Base-by-base conservation (phyloP, 2,329 filamentous ascomycete genomes). In the Aspergillus tamarii region DNA sequence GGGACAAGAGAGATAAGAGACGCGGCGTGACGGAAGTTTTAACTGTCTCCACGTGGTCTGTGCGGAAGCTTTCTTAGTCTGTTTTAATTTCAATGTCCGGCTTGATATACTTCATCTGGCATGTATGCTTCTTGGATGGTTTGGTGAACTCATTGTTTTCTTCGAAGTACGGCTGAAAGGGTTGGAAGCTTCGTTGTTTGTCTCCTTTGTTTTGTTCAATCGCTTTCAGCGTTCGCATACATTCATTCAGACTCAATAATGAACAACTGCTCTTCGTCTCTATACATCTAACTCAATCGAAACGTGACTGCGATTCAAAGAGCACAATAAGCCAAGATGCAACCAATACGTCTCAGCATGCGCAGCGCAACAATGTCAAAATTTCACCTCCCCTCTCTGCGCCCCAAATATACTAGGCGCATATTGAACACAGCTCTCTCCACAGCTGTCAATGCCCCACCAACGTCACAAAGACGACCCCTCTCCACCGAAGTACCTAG, bases 51-150 rank as follows among this genome's bases (percentile, higher is more conserved):
- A 52, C n/a, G 55, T 74, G 73, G 71, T 67, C 73, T 62, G 73
- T 75, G 73, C 73, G 70, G 53, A 71, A 73, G 71, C 71, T 65
- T n/a, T 21, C 16, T 34, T 53, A 34, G 28, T 34, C n/a, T 45
- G 23, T 59, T 41, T 23, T 36, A 59, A 48, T 41, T 39, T 53
- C 48, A 64, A 36, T 34, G 28, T 28, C 46, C 14, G 11, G 9
- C 41, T 56, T 32, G 23, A 12, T 55, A 53, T 54, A 23, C 19
- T 39, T 28, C 30, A 5, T n/a, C 59, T 14, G 21, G 21, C 19
- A 41, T 19, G 39, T 19, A 8, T n/a, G 19, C 19, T 21, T 55
- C 30, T 60, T n/a, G 28, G 23, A 55, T 36, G n/a, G 26, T 2
- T 52, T 21, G 19, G 2, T 14, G 19, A n/a, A 0, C 5, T 34